These are phyloP conservation scores for Xylaria sp. DNA, from an alignment of 2,329 filamentous ascomycete species.

Conservation along the genomic window DNA sequence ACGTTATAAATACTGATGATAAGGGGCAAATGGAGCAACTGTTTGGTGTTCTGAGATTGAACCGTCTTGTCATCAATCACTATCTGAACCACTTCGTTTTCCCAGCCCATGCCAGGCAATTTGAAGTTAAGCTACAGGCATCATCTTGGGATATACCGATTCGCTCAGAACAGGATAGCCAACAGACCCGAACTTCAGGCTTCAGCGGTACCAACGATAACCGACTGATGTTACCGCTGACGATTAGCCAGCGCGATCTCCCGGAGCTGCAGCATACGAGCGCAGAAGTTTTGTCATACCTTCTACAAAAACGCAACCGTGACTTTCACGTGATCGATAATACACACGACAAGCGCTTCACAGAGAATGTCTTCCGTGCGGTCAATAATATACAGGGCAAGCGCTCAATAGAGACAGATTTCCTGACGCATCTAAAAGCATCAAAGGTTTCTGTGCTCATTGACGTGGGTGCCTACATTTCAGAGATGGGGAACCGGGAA, in stretches of 20 bases:
- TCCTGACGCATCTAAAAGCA: conserved; percentile 45
- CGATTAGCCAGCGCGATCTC: conserved; percentile 65
- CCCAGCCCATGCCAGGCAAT: conserved; percentile 67
- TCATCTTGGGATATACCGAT: conserved; percentile 72
- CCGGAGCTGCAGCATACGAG: conserved; percentile 62
- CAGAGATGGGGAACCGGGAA: conserved; percentile 62
- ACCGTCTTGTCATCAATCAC: conserved; percentile 59
- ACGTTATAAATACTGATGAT: conserved; percentile 64
- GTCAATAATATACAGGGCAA: conserved; percentile 38
- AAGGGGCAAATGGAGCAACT: conserved; percentile 54
- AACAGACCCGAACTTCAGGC: conserved; percentile 47
- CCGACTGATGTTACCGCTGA: conserved; percentile 61
- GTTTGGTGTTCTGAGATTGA: conserved; percentile 54
- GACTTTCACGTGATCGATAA: conserved; percentile 47
- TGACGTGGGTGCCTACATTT: conserved; percentile 67
- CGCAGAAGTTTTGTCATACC: conserved; percentile 64
- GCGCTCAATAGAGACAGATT: conserved; percentile 43
- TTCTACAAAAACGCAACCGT: conserved; percentile 59
- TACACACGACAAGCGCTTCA: conserved; percentile 43
- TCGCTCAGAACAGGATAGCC: conserved; percentile 28
- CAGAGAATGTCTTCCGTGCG: conserved; percentile 45
- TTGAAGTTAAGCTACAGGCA: conserved; percentile 65
- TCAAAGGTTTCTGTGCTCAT: conserved; percentile 54
- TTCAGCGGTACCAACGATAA: conserved; percentile 77
- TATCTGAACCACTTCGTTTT: conserved; percentile 70